These are phyloP conservation scores for Trichoderma sp. DNA, from an alignment of 2,329 filamentous ascomycete genomes.

Conservation along the genomic window DNA sequence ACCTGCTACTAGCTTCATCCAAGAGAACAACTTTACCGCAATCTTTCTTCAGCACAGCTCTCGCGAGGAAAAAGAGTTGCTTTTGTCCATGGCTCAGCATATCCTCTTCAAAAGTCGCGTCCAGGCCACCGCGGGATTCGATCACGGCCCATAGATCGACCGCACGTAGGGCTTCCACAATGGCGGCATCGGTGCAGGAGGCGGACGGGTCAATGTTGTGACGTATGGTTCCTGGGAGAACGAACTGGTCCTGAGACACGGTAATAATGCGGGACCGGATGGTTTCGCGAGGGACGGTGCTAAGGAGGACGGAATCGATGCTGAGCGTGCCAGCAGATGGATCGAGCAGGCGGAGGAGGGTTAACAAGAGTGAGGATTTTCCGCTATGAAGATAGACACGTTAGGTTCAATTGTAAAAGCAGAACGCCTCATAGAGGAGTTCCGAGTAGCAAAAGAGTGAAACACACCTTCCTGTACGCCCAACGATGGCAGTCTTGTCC, in stretches of 20 bases:
- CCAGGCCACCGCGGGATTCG: constrained; percentile 40
- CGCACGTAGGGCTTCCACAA: constrained; percentile 44
- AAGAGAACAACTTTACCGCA: constrained; percentile 44
- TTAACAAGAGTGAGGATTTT: constrained; percentile 51
- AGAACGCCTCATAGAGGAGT: background rate
- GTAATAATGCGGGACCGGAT: constrained; percentile 48
- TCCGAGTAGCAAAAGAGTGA: constrained; percentile 7
- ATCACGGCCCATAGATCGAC: constrained; percentile 46
- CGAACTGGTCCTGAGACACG: constrained; percentile 52
- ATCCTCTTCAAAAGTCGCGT: constrained; percentile 37
- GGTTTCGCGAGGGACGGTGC: constrained; percentile 42
- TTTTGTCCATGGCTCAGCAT: constrained; percentile 48
- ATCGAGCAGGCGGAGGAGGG: constrained; percentile 52
- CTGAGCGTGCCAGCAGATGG: constrained; percentile 39
- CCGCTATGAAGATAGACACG: constrained; percentile 41
- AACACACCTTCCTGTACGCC: constrained; percentile 25
- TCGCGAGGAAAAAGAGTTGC: constrained; percentile 53
- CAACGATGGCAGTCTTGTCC: constrained; percentile 6
- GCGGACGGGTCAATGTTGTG: constrained; percentile 49
- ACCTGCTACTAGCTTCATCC: constrained; percentile 44
- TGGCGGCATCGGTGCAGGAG: constrained; percentile 36
- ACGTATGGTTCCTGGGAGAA: constrained; percentile 48
- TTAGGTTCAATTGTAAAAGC: constrained; percentile 22
- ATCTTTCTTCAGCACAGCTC: constrained; percentile 45
- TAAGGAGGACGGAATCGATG: constrained; percentile 47